Base-by-base conservation (phyloP, 768 basidiomycete genomes). In the Artomyces pyxidatus region DNA sequence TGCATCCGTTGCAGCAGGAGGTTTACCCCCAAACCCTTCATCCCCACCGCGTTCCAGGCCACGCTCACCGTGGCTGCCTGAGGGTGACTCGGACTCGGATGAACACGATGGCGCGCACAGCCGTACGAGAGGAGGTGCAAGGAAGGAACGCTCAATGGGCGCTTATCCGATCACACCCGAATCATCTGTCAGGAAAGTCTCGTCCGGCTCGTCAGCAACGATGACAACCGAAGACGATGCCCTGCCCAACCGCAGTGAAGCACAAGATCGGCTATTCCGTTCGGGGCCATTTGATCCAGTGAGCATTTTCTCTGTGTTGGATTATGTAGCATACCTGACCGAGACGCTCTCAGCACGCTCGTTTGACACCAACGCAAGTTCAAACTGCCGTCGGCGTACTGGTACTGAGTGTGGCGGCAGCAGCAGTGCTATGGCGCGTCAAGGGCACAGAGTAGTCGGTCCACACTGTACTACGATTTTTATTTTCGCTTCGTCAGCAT, bases 91-190 rank as follows among this genome's bases (percentile, higher is more conserved):
- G 11, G 56, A 55, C 42, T 55, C 50, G 17, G 56, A 55, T 32
- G 48, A 43, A 26, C 53, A 55, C 25, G 42, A 38, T 16, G 23
- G 50, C 9, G 32, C 30, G 2, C 53, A 39, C 35, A 27, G 43
- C n/a, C n/a, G n/a, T n/a, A n/a, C n/a, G n/a, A 49, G 49, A 12
- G 42, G 27, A n/a, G 56, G 50, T 10, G 38, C 21, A 12, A 41
- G 45, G 19, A 47, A 53, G 43, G 53, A 57, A 46, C 47, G 40
- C 21, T 25, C 44, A 14, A 9, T 45, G 37, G 42, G 19, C 25
- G 19, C 50, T 19, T 57, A 57, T 37, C 56, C 56, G 9, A 52
- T 57, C 26, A 57, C 50, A 6, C 56, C 56, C 10, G 56, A 57
- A 25, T 35, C 53, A 23, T 57, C 56, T 9, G 50, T 57, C 22